Evolutionary conservation across 805 yeast species (phyloP), one percentile per base, ranked within the genome.

Genomic region (Cephaloascus albidus): DNA sequence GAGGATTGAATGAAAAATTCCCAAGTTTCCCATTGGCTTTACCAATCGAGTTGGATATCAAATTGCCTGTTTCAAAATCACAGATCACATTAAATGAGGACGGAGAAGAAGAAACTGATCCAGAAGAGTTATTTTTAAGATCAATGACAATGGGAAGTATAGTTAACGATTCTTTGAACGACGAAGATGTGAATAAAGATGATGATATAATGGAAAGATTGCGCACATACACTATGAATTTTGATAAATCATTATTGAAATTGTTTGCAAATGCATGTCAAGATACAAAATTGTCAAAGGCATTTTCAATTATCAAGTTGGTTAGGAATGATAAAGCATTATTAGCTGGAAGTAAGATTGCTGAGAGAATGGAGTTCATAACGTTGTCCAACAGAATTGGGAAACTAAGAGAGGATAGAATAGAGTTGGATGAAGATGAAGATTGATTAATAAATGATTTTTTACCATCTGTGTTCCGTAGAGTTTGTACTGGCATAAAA

Each of bases 11-110:
- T 39, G 56, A 52, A 34, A 63, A 65, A 26, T 81, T 81, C 58
- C 97, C 97, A 1, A 74, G 78, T 3, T 78, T 86, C 52, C 97
- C 97, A 12, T 60, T 93, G 38, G 84, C 96, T 0, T 67, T 88
- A 41, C 90, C 95, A 1, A 72, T 87, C 10, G 96, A 86, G 50
- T 57, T 90, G 46, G 83, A 79, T 12, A 62, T 88, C 35, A 66
- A 68, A 41, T 57, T 88, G 18, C 96, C 97, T 1, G 65, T 84
- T 1, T 53, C 58, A 19, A 42, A 50, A 17, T 55, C 51, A 38
- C 50, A 43, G 40, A 53, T 45, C 4, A 57, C 53, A 20, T 52
- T 54, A 3, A 60, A 53, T 10, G 54, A 52, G 17, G 57, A 56
- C 2, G 54, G 52, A 36, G 55, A 53, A 10, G 51, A 50, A 4